Base-by-base conservation (phyloP, 2,329 filamentous ascomycete species). In the Xylogone sp. region DNA sequence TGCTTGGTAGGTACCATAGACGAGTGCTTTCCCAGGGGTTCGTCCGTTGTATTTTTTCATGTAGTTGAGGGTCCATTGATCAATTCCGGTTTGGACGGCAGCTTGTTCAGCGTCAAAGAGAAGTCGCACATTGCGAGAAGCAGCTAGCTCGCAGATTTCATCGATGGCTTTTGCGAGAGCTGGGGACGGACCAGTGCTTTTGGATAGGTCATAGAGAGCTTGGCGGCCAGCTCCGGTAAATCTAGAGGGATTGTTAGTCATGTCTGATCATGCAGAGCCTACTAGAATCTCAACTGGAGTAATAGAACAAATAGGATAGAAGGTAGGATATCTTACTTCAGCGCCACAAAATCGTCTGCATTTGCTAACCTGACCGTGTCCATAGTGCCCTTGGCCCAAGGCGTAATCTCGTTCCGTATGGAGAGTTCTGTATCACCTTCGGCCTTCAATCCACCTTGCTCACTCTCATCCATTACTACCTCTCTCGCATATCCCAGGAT, bases 21-120 rank as follows among this genome's bases (percentile, higher is more conserved):
- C 77, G 48, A 92, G 79, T 3, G 88, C 85, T 49, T 78, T 75
- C 27, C 79, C 79, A 1, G 69, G 62, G 0, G 69, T 72, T 6
- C 69, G 73, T 55, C 74, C 79, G 72, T 95, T 95, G 74, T 88
- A 92, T 65, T 81, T 83, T 60, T 82, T 80, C 74, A 91, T 88
- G 59, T 90, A 86, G n/a, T 78, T 71, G 46, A 94, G 69, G 4
- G 86, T 89, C 87, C 90, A 93, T 59, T 82, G 79, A 65, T 94
- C 86, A 55, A 95, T 93, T 7, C 90, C 90, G 5, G 79, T 73
- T 70, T 96, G 89, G 24, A 94, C 79, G 50, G 81, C 78, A 51
- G 86, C 84, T 68, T 96, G 90, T 70, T 97, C 92, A 1, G 90
- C 92, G 56, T 95, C 90, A 56, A 96, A 90, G 2, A 96, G 80